Evolutionary conservation across 2,329 filamentous ascomycete genomes (phyloP), one percentile per base, ranked within the genome.

Genomic region (Ophiostoma tasmaniense): DNA sequence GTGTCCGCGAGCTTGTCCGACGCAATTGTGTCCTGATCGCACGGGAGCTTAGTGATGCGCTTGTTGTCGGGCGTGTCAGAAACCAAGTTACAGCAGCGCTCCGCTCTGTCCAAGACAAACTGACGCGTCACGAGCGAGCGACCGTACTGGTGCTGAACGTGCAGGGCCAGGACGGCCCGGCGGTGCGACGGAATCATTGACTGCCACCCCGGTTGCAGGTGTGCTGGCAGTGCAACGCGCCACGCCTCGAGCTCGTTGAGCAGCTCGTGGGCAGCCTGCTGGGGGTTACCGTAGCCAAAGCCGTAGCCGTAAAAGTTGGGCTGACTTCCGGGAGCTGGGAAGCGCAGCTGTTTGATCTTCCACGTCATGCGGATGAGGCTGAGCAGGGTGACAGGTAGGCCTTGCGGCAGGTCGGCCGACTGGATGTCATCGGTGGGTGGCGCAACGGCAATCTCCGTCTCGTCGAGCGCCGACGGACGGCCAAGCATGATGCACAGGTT

Each of bases 401-500:
- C 70, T 22, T 67, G 69, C 7, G 69, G 70, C 39, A 71, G 66
- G 39, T 71, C 70, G 17, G 52, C 50, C 28, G 64, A 65, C 64
- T 67, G 45, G 0, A 50, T 30, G 59, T 71, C 66, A 78, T 79
- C 66, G 76, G 78, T 45, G 0, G 79, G 77, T 64, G 73, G 75
- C 35, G 74, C 74, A n/a, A 79, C 76, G 55, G 74, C 76, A 68
- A 74, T 75, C 11, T 75, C 74, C 0, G 76, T 73, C 52, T 79
- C 76, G 66, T 80, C 78, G 37, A 81, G 80, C 20, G 79, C 78
- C 70, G 79, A 80, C 0, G 80, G 80, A 1, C 80, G 78, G 14
- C 71, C 71, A 10, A 72, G 71, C 66, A 74, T 81, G 78, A 71
- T 80, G 78, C 28, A 79, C 78, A 25, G 79, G 79, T 70, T 80